Evolutionary conservation across 345 rosid genomes (phyloP), one percentile per base, ranked within the genome.

Genomic region (Geranium brycei): DNA sequence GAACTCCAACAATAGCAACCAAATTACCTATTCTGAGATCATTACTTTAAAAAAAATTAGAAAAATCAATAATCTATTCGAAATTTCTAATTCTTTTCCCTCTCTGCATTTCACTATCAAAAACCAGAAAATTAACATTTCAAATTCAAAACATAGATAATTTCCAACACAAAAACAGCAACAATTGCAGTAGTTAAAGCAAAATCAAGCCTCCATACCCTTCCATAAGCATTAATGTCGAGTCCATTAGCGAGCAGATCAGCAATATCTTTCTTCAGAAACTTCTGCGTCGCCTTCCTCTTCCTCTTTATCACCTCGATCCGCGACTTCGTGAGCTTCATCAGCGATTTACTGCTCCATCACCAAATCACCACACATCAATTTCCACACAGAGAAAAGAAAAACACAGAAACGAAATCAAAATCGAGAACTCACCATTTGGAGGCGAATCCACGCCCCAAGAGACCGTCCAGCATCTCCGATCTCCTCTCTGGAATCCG

Each of bases 181-280:
- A 23, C 1, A 23, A 12, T 12, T 2, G 14, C 7, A 23, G 28
- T 23, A 23, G 28, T 23, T 23, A 23, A 23, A 23, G 28, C 28
- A 23, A 23, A 23, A 2, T 23, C 28, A 23, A 23, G 28, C 28
- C 28, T 23, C 28, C 28, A 23, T 23, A 23, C 99, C 77, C 97
- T 79, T 71, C 82, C 91, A 63, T 68, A 88, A 64, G 96, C 99
- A 59, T 88, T 82, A 68, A 74, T 71, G 47, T 93, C 99, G 31
- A 84, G 97, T 17, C 96, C 97, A 75, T 87, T 85, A 64, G 78
- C 71, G 19, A 93, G 78, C 71, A 93, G 91, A 88, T 90, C 97
- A 71, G 95, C 97, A 53, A 93, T 75, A 59, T 90, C 99, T 72
- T 81, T 78, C 87, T 85, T 93, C 63, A 93, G 64, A 75, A 86